phyloP scores from a whole-genome alignment of 257 asterid genomes.

The Scutellaria barbata region DNA sequence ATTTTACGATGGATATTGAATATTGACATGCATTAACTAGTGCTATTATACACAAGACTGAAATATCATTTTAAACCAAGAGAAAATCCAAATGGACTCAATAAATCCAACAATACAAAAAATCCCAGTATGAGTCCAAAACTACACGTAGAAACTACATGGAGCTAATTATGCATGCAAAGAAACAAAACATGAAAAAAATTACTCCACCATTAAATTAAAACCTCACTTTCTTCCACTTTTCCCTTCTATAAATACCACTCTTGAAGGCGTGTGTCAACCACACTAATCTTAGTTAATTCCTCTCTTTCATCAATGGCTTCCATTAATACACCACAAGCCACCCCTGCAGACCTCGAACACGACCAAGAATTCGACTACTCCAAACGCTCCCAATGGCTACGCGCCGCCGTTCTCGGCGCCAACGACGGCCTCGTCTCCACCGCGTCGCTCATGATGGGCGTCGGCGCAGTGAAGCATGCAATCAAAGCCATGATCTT shows the following conservation, averaged over 20 bases:
- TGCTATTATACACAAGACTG: too few species aligned
- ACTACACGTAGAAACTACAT: neutral
- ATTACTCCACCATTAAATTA: slow-evolving; percentile 26
- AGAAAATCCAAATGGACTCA: too few species aligned
- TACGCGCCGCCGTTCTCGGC: slow-evolving; percentile 87
- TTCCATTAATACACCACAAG: slow-evolving; percentile 43
- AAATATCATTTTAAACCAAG: too few species aligned
- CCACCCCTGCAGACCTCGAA: slow-evolving; percentile 32
- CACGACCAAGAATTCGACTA: slow-evolving; percentile 58
- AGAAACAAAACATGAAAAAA: neutral
- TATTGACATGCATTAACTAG: too few species aligned
- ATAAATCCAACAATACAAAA: too few species aligned
- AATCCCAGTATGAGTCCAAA: too few species aligned
- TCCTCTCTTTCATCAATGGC: slow-evolving; percentile 33
- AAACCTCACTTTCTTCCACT: neutral
- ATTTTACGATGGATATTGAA: too few species aligned
- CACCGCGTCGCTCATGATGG: slow-evolving; percentile 83
- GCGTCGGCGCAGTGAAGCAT: slow-evolving; percentile 81
- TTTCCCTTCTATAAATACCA: slow-evolving; percentile 51
- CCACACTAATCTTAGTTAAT: slow-evolving; percentile 42
- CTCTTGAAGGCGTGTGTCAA: slow-evolving; percentile 48
- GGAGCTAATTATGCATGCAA: neutral
- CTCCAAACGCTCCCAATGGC: slow-evolving; percentile 82
- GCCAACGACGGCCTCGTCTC: slow-evolving; percentile 88
- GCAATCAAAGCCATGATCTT: slow-evolving; percentile 76